Evolutionary conservation across 768 basidiomycete species (phyloP), one percentile per base, ranked within the genome.

Genomic region (Harrya chromipes): DNA sequence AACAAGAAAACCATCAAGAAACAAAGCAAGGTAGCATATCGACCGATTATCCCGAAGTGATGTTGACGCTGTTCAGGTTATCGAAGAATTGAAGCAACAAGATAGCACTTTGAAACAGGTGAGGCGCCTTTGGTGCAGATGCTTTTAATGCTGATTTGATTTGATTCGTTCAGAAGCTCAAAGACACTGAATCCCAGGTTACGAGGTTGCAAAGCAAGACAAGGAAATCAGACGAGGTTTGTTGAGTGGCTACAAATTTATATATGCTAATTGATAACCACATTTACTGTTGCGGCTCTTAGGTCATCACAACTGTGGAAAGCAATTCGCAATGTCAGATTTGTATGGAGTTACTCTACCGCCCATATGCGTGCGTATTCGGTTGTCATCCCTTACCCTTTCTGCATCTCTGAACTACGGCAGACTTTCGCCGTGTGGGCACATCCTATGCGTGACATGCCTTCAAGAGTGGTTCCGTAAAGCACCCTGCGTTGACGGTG

Each of bases 381-480:
- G 47, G 27, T 11, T 42, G 6, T 20, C 13, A 13, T 21, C 14
- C 24, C 33, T 6, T 45, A 7, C 8, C 19, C 27, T 42, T 39
- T 7, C 14, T 40, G 13, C 12, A 41, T 57, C 51, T 20, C 56
- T 56, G 41, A 57, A 46, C 20, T 17, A 14, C 17, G 35, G 14
- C 44, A 87, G 87, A 2, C 72, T 89, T 38, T 77, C 84, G 1
- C 87, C 87, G 0, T 90, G 87, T 58, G 87, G 87, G 1, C 87
- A 90, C 56, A 76, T 86, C n/a, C 71, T 86, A n/a, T 90, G 87
- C 49, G 74, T 85, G 23, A 56, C 60, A 3, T 90, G 87, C 57
- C 77, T 90, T 9, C 83, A 86, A 64, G 81, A 83, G 56, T 90
- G 87, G 87, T 90, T 90, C 69, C 78, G 80, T 50, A 77, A 80